Conservation (phyloP, 2,329 filamentous ascomycete genomes). For the Ceratocystis cacaofunesta region DNA sequence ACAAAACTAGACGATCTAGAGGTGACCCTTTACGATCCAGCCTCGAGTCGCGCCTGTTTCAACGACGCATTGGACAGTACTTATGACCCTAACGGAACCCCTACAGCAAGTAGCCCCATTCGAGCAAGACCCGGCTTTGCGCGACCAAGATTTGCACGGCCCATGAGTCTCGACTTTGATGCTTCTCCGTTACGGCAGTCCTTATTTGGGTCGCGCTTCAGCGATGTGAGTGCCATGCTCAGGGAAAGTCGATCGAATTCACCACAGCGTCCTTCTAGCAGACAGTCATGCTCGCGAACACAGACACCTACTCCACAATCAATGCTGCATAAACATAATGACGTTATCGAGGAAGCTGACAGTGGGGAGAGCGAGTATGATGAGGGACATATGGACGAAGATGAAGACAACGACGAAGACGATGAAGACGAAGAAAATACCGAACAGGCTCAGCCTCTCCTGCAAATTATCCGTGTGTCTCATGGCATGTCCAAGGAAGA, state of each 20-base stretch:
- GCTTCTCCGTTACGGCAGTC: constrained; percentile 8
- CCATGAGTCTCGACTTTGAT: constrained; percentile 15
- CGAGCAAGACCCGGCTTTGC: constrained; percentile 7
- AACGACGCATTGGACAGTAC: constrained; percentile 10
- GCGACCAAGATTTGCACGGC: constrained; percentile 11
- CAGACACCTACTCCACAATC: constrained; percentile 8
- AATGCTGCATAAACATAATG: background rate
- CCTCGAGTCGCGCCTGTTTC: constrained; percentile 10
- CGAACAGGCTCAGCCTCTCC: background rate
- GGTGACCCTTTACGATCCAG: constrained; percentile 10
- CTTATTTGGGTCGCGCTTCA: constrained; percentile 12
- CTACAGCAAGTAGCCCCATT: background rate
- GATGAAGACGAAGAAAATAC: background rate
- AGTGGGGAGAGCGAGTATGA: constrained; percentile 3
- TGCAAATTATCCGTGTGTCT: background rate
- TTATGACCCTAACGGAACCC: background rate
- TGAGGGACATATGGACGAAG: background rate
- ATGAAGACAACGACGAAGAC: constrained; percentile 5
- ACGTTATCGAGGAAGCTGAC: background rate
- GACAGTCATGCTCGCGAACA: background rate
- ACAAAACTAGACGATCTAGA: constrained; percentile 14
- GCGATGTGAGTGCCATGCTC: constrained; percentile 12
- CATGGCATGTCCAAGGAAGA: constrained; percentile 19
- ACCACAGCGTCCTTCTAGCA: constrained; percentile 3
- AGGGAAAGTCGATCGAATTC: constrained; percentile 7